Conservation (phyloP, 768 basidiomycete genomes). For the Amanita pseudoporphyria region DNA sequence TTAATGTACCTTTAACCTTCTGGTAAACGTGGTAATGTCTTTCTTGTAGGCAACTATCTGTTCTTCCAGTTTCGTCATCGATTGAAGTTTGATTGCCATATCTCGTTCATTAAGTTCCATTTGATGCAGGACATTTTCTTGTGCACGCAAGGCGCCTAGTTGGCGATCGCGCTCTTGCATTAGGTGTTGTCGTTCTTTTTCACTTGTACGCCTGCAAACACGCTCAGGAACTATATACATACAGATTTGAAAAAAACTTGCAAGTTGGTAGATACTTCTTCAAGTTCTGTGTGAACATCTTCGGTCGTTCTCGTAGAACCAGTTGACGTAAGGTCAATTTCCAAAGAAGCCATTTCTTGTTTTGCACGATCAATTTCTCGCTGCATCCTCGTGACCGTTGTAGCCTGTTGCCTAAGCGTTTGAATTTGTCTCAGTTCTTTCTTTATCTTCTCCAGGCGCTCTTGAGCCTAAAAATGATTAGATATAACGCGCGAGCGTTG, state of each 20-base stretch:
- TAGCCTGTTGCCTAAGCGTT: slow-evolving; percentile 50
- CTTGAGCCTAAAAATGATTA: slow-evolving; percentile 31
- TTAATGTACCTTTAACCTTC: slow-evolving; percentile 39
- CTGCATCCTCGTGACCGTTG: slow-evolving; percentile 46
- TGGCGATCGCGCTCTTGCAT: slow-evolving; percentile 55
- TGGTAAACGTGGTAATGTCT: slow-evolving; percentile 37
- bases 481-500: not conserved
- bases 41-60: slow-evolving; percentile 48
- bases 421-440: slow-evolving; percentile 52
- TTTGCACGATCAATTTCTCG: slow-evolving; percentile 50
- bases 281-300: slow-evolving; percentile 76
- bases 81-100: slow-evolving; percentile 45
- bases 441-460: slow-evolving; percentile 43
- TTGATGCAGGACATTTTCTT: slow-evolving; percentile 52
- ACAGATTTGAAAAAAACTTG: slow-evolving; percentile 25
- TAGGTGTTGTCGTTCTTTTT: slow-evolving; percentile 51
- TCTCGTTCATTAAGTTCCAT: slow-evolving; percentile 55
- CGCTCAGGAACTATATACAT: not conserved
- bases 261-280: slow-evolving; percentile 54
- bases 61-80: slow-evolving; percentile 46
- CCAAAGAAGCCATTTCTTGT: slow-evolving; percentile 52
- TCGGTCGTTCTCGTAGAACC: slow-evolving; percentile 79
- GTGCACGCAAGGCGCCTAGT: slow-evolving; percentile 35
- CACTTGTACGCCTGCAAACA: slow-evolving; percentile 45
- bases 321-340: slow-evolving; percentile 56